Conservation (phyloP, 768 basidiomycete genomes). For the Trametes villosa region DNA sequence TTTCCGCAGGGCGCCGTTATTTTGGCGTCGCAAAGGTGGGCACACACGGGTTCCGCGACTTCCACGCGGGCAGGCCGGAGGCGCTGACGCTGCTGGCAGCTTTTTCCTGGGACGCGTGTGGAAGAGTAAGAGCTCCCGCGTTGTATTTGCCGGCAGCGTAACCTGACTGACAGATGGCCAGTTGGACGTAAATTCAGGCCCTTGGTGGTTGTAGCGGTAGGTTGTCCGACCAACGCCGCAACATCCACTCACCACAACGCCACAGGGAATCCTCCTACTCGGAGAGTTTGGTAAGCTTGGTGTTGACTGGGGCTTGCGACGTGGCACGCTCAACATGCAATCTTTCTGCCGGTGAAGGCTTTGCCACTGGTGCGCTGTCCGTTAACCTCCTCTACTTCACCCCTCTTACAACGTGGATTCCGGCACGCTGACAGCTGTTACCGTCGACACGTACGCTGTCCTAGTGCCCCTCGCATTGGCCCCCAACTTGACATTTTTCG, state of each 20-base stretch:
- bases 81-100: neutral
- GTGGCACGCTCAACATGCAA: too few species aligned
- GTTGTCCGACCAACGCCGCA: neutral
- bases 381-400: neutral
- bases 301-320: too few species aligned
- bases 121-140: neutral
- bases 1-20: slow-evolving; percentile 1
- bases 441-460: slow-evolving; percentile 1
- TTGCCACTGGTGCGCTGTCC: neutral
- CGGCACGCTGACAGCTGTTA: neutral
- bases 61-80: too few species aligned
- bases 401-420: neutral
- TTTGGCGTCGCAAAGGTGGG: slow-evolving; percentile 2
- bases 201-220: neutral
- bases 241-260: neutral
- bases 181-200: slow-evolving; percentile 1
- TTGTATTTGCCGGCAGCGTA: neutral
- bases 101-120: slow-evolving; percentile 13
- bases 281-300: slow-evolving; percentile 1
- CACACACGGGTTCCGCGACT: neutral
- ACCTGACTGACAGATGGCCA: neutral
- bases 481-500: neutral
- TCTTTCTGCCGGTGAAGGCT: neutral
- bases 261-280: neutral
- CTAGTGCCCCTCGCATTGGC: too few species aligned